Percentiles rank a stretch among this genome's conserved stretches.
Evolutionary conservation across 371 early-diverging fungal species (phyloP).

Genomic region (Dinochytrium kinnereticum): DNA sequence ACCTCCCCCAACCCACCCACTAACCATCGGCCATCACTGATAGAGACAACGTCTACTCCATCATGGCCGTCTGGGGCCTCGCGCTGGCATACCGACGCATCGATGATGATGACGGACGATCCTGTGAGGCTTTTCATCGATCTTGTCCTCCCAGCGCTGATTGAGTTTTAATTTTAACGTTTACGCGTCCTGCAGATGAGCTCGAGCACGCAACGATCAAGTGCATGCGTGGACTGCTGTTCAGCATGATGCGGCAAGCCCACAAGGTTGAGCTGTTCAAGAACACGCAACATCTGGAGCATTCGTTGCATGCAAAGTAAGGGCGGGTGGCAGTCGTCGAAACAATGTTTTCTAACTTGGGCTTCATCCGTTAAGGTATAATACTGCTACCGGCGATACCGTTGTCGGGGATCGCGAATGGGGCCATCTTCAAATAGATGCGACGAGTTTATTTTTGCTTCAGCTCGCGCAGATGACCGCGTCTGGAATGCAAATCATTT

Average conservation of each 20-base stretch:
- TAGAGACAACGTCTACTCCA: conserved; percentile 94
- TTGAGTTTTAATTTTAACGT: background rate
- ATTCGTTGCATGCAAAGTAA: conserved; percentile 84
- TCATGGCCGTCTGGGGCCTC: conserved; percentile 83
- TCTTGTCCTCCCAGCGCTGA: background rate
- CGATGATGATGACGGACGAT: conserved; percentile 81
- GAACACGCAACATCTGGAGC: conserved; percentile 62
- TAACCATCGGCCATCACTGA: background rate
- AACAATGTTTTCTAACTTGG: too few species aligned
- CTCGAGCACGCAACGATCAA: conserved; percentile 86
- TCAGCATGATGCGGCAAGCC: conserved; percentile 87
- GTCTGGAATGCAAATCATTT: conserved; percentile 76
- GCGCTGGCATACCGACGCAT: conserved; percentile 83
- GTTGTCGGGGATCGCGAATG: conserved; percentile 88
- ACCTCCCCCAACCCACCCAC: background rate
- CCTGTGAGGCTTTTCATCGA: conserved; percentile 64
- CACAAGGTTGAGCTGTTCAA: conserved; percentile 83
- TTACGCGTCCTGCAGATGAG: conserved; percentile 65
- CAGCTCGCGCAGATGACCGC: conserved; percentile 88
- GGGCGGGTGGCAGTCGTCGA: background rate
- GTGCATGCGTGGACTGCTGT: conserved; percentile 83
- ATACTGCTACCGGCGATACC: conserved; percentile 81
- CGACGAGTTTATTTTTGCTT: conserved; percentile 81
- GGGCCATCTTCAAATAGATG: conserved; percentile 79
- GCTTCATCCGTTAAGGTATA: too few species aligned